Percentiles rank a stretch among this genome's conserved stretches.
phyloP scores from a whole-genome alignment of 306 rosid genomes.

The Pyrus bretschneideri region DNA sequence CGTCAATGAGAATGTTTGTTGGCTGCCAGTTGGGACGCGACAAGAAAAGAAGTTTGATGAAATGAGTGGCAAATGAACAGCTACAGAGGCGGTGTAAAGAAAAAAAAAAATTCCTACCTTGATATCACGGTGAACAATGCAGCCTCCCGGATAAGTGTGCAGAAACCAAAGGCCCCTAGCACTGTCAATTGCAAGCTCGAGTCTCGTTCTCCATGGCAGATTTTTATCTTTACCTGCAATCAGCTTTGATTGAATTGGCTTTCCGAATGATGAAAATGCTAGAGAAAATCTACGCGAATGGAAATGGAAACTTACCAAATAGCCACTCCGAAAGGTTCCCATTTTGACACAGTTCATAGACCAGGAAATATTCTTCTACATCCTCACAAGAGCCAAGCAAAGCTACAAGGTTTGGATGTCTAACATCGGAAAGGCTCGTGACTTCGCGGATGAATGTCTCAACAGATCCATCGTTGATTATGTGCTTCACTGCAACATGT shows the following conservation, averaged over 20 bases:
- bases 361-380: constrained; percentile 53
- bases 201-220: constrained; percentile 57
- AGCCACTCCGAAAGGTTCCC: constrained; percentile 70
- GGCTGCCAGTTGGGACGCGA: constrained; percentile 36
- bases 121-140: constrained; percentile 67
- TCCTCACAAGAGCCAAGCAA: constrained; percentile 42
- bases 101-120: constrained; percentile 29
- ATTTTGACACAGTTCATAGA: constrained; percentile 58
- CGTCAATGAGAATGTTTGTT: constrained; percentile 51
- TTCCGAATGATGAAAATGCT: neutral
- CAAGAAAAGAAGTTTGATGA: constrained; percentile 1
- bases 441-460: constrained; percentile 62
- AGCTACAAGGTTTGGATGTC: constrained; percentile 51
- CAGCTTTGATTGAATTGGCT: neutral
- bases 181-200: constrained; percentile 47
- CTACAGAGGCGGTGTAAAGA: neutral
- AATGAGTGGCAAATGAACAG: neutral
- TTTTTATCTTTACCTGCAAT: constrained; percentile 38
- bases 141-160: constrained; percentile 48
- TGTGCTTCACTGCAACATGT: constrained; percentile 59
- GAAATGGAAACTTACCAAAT: constrained; percentile 36
- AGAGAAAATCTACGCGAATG: neutral
- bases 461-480: constrained; percentile 37
- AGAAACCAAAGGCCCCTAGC: constrained; percentile 65
- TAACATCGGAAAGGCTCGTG: constrained; percentile 51